Base-by-base conservation (phyloP, 768 basidiomycete genomes). In the Pisolithus sp. region DNA sequence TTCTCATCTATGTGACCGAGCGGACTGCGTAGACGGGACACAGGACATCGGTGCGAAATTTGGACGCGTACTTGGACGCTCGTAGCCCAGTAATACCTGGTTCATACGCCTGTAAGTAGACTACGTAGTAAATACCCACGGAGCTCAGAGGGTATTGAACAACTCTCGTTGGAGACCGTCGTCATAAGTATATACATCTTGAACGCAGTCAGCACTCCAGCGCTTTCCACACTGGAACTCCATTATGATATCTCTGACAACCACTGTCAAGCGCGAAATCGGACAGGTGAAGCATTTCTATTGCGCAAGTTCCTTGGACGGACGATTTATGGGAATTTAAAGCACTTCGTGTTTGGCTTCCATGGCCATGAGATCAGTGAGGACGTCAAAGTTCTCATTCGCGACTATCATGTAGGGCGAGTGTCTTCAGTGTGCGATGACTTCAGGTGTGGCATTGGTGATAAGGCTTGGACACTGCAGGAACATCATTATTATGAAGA, bases 341-440 rank as follows among this genome's bases (percentile, higher is more conserved):
- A 86, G 83, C 85, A 86, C 61, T 85, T 88, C 58, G 80, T 88
- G 13, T 71, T 84, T 54, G 85, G 86, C 17, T 86, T 86, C 62
- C 80, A 82, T 59, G 83, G 83, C 3, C 66, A 75, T 36, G 68
- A 77, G 47, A 66, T 76, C 31, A 78, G 68, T 53, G 69, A 76
- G 26, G 72, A 85, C 52, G 75, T 80, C 54, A 74, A 69, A 57
- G 73, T 68, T 0, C 76, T 86, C 50, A 83, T 86, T 46, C 66
- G 66, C 34, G 77, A 83, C 43, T 86, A 85, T 67, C 70, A 80
- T 62, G 71, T 85, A 46, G 85, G 85, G 67, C 75, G 55, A 23
- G 69, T 58, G 39, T 39, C 17, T 4, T 21, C 4, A 7, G 24
- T 9, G 20, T 9, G 10, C 9, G 31, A 7, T n/a, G 23, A 12